A percentile compares a stretch with the other conserved stretches of the same genome.
Conservation (phyloP, 768 basidiomycete genomes). For the Russula dissimulans region DNA sequence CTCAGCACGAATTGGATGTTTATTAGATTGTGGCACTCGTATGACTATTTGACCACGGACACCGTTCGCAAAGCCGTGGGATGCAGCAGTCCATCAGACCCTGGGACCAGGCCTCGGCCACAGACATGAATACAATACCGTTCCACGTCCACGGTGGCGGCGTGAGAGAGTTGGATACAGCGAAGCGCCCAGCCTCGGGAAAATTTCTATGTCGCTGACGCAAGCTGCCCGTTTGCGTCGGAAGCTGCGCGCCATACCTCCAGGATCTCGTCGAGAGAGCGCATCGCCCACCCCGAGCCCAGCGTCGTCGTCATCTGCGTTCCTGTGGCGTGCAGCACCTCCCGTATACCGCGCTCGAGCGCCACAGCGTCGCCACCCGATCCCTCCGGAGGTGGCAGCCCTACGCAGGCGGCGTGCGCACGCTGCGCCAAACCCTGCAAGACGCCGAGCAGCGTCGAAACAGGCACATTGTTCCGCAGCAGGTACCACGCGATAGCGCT, state of each 20-base stretch:
- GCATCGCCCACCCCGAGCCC: conserved; percentile 65
- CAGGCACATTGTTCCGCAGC: conserved; percentile 58
- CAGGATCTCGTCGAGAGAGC: conserved; percentile 59
- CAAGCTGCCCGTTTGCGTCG: background rate
- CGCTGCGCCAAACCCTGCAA: conserved; percentile 53
- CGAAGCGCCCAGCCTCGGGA: background rate
- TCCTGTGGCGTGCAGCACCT: conserved; percentile 81
- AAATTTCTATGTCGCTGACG: background rate
- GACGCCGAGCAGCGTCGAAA: conserved; percentile 53
- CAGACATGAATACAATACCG: too few relatives aligned
- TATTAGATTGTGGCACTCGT: background rate
- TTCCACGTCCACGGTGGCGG: background rate
- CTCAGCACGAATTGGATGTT: background rate
- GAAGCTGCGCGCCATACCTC: conserved; percentile 38
- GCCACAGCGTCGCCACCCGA: conserved; percentile 26
- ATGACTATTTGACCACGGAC: background rate
- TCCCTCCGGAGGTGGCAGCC: conserved; percentile 42
- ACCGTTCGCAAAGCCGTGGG: too few relatives aligned
- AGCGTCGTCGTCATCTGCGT: conserved; percentile 64
- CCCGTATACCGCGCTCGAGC: conserved; percentile 59
- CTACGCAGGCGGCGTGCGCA: conserved; percentile 49
- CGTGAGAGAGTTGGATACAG: background rate
- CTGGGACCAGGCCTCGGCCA: too few relatives aligned
- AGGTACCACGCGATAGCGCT: conserved; percentile 63
- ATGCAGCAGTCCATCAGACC: too few relatives aligned